Evolutionary conservation across 2,329 filamentous ascomycete species (phyloP), one percentile per base, ranked within the genome.

Genomic region (Aspergillus ochraceoroseus): DNA sequence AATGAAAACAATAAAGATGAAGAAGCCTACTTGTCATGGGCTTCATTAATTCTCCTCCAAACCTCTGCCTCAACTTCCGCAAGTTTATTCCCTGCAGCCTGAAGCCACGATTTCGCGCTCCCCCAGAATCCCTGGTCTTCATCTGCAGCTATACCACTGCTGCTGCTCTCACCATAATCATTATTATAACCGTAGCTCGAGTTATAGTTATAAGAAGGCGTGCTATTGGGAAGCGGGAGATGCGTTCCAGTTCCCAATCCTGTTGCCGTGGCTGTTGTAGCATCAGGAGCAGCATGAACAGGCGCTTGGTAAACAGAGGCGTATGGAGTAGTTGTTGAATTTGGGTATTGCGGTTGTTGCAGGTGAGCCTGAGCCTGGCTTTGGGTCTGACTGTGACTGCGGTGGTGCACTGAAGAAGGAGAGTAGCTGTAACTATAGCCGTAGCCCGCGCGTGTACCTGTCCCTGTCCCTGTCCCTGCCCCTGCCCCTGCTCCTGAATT

Each of bases 11-110:
- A 29, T 14, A 30, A 34, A 13, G 15, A 31, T 13, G 12, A 32
- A 35, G 14, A 26, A 37, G 26, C 19, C 43, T 46, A 51, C 42
- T 49, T 46, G 43, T 57, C 55, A 56, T 63, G 61, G 11, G 52
- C 57, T 44, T 59, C 54, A 55, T 70, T 70, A 37, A 73, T 66
- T 46, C 61, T 59, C 58, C 57, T 70, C 71, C 71, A 74, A 31
- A 70, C 65, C 56, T 65, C 65, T 39, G 66, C 64, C 54, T 73
- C 70, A 30, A 67, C 63, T 55, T 72, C 63, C 6, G 59, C 65
- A 40, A 70, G 47, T 41, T 67, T 67, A 33, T 50, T 55, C 3
- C 68, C 68, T 13, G 65, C 67, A 33, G 46, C 58, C 26, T 54
- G 56, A 41, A 66, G 57, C 67, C 69, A 72, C 5, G 60, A 59